phyloP scores from a whole-genome alignment of 2,329 filamentous ascomycete genomes.

The Capronia americana region DNA sequence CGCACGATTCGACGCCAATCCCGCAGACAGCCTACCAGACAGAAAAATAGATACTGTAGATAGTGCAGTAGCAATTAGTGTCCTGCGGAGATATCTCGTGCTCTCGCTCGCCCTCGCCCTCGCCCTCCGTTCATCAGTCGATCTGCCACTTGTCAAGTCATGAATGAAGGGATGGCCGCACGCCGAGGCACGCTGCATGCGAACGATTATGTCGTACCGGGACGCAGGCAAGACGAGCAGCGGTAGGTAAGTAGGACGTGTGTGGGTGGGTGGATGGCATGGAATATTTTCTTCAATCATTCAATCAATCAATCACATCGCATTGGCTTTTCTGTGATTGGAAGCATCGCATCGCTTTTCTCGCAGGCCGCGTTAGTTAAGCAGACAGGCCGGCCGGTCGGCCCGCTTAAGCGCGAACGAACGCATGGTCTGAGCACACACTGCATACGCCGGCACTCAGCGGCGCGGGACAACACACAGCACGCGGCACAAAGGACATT shows the following conservation, averaged over 20 bases:
- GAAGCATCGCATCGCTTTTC: background rate
- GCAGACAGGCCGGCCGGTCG: too few relatives aligned
- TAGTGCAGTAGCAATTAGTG: too few relatives aligned
- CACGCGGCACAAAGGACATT: background rate
- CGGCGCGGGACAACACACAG: background rate
- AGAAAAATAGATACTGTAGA: too few relatives aligned
- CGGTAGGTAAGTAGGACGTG: too few relatives aligned
- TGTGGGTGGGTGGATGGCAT: too few relatives aligned
- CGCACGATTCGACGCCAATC: too few relatives aligned
- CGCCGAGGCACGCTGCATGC: background rate
- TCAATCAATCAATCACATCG: background rate
- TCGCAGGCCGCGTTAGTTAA: background rate
- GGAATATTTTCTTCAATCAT: too few relatives aligned
- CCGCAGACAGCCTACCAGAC: too few relatives aligned
- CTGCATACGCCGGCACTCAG: too few relatives aligned
- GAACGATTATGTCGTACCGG: background rate
- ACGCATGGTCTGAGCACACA: background rate
- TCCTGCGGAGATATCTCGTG: background rate
- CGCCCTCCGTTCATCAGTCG: constrained; percentile 3
- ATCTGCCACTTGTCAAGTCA: constrained; percentile 13
- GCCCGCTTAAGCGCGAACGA: background rate
- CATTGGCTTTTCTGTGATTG: background rate
- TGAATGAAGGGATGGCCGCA: constrained; percentile 10
- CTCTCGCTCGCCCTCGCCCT: background rate
- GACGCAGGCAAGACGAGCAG: background rate